Conservation (phyloP, 371 early-diverging fungal species). For the Synchytrium microbalum region DNA sequence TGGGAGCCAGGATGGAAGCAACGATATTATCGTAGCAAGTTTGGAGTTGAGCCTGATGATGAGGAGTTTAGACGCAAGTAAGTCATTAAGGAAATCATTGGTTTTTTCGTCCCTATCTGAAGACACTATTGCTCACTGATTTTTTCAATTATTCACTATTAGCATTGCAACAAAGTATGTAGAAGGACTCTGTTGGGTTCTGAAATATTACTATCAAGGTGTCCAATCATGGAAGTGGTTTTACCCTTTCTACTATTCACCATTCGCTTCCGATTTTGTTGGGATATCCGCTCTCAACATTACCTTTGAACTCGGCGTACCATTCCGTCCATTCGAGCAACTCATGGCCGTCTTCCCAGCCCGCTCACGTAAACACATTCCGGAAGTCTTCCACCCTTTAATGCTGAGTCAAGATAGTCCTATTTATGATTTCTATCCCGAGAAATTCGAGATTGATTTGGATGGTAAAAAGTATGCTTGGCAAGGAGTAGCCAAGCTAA, state of each 20-base stretch:
- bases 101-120: not conserved
- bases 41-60: slow-evolving; percentile 62
- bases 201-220: slow-evolving; percentile 94
- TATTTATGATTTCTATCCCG: slow-evolving; percentile 92
- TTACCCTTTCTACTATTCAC: slow-evolving; percentile 98
- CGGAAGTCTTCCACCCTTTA: slow-evolving; percentile 64
- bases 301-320: slow-evolving; percentile 70
- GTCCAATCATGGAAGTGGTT: slow-evolving; percentile 98
- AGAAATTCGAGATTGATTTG: slow-evolving; percentile 85
- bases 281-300: slow-evolving; percentile 58
- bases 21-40: slow-evolving; percentile 82
- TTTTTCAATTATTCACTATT: slow-evolving; percentile 15
- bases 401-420: slow-evolving; percentile 81
- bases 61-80: slow-evolving; percentile 39
- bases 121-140: slow-evolving; percentile 1
- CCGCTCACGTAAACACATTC: slow-evolving; percentile 71
- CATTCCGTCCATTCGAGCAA: slow-evolving; percentile 95
- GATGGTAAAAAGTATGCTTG: slow-evolving; percentile 97
- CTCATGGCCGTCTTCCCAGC: slow-evolving; percentile 98
- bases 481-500: slow-evolving; percentile 95
- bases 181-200: slow-evolving; percentile 97
- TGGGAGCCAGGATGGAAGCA: slow-evolving; percentile 88
- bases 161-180: slow-evolving; percentile 83
- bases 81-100: slow-evolving; percentile 9
- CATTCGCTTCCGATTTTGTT: slow-evolving; percentile 83